These are phyloP conservation scores for Rhododendron henanense DNA, from an alignment of 148 eudicot species.

Conservation along the genomic window DNA sequence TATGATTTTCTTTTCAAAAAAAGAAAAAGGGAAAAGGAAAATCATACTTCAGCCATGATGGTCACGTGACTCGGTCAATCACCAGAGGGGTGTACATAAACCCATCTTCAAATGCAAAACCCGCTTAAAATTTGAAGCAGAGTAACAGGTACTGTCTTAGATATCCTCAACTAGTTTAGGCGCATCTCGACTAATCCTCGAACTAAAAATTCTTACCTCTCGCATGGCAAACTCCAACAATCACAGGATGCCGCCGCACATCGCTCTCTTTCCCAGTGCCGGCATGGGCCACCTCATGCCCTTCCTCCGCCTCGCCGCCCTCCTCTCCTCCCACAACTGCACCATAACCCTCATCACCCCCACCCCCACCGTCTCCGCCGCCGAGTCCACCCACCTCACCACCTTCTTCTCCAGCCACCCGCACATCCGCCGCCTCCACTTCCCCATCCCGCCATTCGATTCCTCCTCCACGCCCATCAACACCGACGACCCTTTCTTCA, in stretches of 20 bases:
- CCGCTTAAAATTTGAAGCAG: background rate
- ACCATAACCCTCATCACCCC: slow-evolving; percentile 30
- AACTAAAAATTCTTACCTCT: no score
- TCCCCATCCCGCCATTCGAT: slow-evolving; percentile 21
- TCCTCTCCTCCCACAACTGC: slow-evolving; percentile 29
- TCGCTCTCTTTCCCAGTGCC: slow-evolving; percentile 51
- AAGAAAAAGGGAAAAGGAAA: no score
- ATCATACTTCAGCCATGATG: no score
- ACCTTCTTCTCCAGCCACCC: slow-evolving; percentile 25
- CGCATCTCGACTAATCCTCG: no score
- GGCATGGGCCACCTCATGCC: slow-evolving; percentile 77
- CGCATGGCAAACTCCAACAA: background rate
- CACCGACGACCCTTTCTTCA: slow-evolving; percentile 35
- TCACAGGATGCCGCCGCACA: slow-evolving; percentile 23
- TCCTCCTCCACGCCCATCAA: slow-evolving; percentile 12
- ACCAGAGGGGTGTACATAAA: background rate
- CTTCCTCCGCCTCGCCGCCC: slow-evolving; percentile 56
- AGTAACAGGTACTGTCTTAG: no score
- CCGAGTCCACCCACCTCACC: slow-evolving; percentile 35
- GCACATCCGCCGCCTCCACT: slow-evolving; percentile 19
- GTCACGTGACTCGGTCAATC: background rate
- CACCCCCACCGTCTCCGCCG: slow-evolving; percentile 37
- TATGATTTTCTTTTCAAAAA: no score
- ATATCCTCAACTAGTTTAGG: no score
- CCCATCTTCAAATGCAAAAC: background rate